Percentiles rank a stretch among this genome's conserved stretches.
phyloP scores from a whole-genome alignment of 345 rosid species.

The Populus pruinosa region DNA sequence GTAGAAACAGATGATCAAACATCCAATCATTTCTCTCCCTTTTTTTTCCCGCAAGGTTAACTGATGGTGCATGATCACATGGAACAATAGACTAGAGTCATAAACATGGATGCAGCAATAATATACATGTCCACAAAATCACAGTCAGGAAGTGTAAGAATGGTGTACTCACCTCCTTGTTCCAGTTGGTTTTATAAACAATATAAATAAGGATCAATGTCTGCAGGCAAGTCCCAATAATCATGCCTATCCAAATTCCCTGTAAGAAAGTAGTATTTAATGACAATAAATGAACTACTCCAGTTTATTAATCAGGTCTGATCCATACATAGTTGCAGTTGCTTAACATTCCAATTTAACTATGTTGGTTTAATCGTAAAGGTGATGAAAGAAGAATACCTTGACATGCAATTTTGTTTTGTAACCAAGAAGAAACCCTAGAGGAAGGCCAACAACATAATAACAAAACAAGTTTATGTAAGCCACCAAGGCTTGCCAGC shows the following conservation, averaged over 20 bases:
- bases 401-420: slow-evolving; percentile 57
- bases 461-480: slow-evolving; percentile 80
- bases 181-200: slow-evolving; percentile 75
- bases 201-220: slow-evolving; percentile 63
- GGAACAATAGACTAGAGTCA: too few relatives aligned
- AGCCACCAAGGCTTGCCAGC: slow-evolving; percentile 94
- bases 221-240: slow-evolving; percentile 75
- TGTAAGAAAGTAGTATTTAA: slow-evolving; percentile 16
- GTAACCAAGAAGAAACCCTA: slow-evolving; percentile 81
- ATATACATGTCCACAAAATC: not conserved
- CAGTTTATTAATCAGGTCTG: not conserved
- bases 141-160: not conserved
- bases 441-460: slow-evolving; percentile 65
- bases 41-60: too few relatives aligned
- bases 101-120: too few relatives aligned
- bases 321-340: too few relatives aligned
- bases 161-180: slow-evolving; percentile 51
- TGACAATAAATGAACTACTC: not conserved
- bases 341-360: not conserved
- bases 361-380: not conserved
- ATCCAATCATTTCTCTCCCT: too few relatives aligned
- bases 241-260: slow-evolving; percentile 99
- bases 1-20: too few relatives aligned
- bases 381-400: slow-evolving; percentile 35
- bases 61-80: too few relatives aligned